Base-by-base conservation (phyloP, 352 stramenopile genomes). In the Globisporangium apiculatum region DNA sequence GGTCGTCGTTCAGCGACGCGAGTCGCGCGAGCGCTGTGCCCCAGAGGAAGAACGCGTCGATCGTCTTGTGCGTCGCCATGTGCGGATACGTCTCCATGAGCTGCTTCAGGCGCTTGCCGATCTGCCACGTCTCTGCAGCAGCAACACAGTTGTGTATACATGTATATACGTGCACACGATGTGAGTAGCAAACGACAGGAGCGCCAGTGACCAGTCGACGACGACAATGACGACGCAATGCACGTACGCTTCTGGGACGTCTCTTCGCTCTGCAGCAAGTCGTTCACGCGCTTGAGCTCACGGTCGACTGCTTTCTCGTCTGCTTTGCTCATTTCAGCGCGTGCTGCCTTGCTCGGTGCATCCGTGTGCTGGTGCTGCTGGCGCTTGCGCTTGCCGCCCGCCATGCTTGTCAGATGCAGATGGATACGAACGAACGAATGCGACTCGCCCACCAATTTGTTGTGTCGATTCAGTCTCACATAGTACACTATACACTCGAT, bases 11-110 rank as follows among this genome's bases (percentile, higher is more conserved):
- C 48, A 88, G 62, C 24, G 81, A 83, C 43, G 81, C 81, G 14
- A 94, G 63, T 6, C 83, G 81, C 43, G 83, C 73, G 37, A 94
- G 59, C 14, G 83, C 83, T 5, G 81, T 89, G 38, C 83, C 83
- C 83, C 83, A 94, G 18, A 94, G 58, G 60, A 91, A 94, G 60
- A 79, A 86, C 36, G 81, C 81, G 57, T 94, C 83, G 46, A 91
- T 61, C 50, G 79, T 71, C 60, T 90, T 82, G 31, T 66, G 52
- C 51, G 66, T 67, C 9, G 68, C 60, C 67, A 94, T 74, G 5
- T 58, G 40, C 24, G 75, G 73, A 55, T 89, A 65, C 45, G 49
- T 63, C 55, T 94, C 83, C 59, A 94, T 72, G 49, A 91, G 65
- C 59, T 75, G 79, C 66, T 94, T 94, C 46, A 94, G 67, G 7